Evolutionary conservation across 495 filamentous ascomycete species (phyloP), one percentile per base, ranked within the genome.

Genomic region (Penicillium bialowiezense): DNA sequence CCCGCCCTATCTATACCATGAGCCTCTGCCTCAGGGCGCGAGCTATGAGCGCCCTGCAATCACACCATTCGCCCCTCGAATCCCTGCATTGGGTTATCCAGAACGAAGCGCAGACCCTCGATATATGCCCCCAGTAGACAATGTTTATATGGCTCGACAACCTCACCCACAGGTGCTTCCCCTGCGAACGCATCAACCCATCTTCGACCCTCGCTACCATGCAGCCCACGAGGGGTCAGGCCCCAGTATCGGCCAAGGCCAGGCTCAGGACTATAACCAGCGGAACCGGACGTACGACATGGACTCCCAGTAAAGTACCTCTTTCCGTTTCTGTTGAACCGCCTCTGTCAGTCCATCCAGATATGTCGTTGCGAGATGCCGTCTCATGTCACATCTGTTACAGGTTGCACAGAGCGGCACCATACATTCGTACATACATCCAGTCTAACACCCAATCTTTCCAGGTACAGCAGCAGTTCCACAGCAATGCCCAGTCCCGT

Each of bases 241-340:
- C 52, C 56, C 61, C 8, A 45, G 48, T 15, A n/a, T 15, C 51
- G 41, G n/a, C n/a, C n/a, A n/a, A n/a, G 50, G 41, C 47, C 56
- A 58, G 40, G 54, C 54, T 15, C 61, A 60, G 35, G 63, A 60
- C 23, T 65, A 58, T 38, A 55, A 56, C 50, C 59, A 67, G 44
- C 50, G 35, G 18, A 50, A 56, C 43, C 64, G 63, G 46, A 48
- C 56, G 37, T 62, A 60, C 54, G 70, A 71, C 51, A 39, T 67
- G 56, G 70, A 73, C 36, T 71, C 66, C 47, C 66, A 68, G 70
- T 73, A 71, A 68, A 55, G 54, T 54, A 54, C 64, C 62, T 60
- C 48, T 51, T 45, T 32, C 55, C 31, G 19, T 55, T 52, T 29
- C 28, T 56, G 28, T 54, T 49, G 49, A 55, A 46, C 19, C 46